Conservation (phyloP, 2,329 filamentous ascomycete genomes). For the Myriosclerotinia curreyana region DNA sequence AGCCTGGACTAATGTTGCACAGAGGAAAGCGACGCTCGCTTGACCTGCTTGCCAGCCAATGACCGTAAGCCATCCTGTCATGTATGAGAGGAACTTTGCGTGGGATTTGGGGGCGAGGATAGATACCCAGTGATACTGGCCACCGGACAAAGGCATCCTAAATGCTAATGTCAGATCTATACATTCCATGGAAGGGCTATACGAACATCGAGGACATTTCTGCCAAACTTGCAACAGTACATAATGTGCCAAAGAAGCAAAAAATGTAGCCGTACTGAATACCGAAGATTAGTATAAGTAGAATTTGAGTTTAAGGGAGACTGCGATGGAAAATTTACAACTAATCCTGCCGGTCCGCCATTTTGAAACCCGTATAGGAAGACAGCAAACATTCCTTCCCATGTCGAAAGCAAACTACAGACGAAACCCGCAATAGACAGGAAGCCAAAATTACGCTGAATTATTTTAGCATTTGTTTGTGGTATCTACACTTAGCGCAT, state of each 20-base stretch:
- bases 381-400: constrained; percentile 40
- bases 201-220: constrained; percentile 35
- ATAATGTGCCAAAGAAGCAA: constrained; percentile 30
- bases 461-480: not conserved
- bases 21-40: constrained; percentile 44
- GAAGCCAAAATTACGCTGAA: constrained; percentile 43
- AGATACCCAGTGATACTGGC: constrained; percentile 57
- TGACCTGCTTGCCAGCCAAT: constrained; percentile 46
- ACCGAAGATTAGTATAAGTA: not conserved
- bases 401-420: constrained; percentile 44
- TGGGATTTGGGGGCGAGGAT: constrained; percentile 48
- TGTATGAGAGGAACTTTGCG: constrained; percentile 54
- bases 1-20: constrained; percentile 46
- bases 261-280: constrained; percentile 9
- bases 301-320: not conserved
- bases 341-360: constrained; percentile 39
- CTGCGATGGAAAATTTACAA: constrained; percentile 25
- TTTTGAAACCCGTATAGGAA: constrained; percentile 30
- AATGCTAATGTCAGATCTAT: not conserved
- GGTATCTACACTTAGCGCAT: not conserved
- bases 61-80: constrained; percentile 48
- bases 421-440: constrained; percentile 44
- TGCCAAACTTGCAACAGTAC: constrained; percentile 27
- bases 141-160: constrained; percentile 53
- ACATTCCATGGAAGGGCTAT: constrained; percentile 2